Conservation (phyloP, 2,329 filamentous ascomycete genomes). For the Hypoxylon sp. region DNA sequence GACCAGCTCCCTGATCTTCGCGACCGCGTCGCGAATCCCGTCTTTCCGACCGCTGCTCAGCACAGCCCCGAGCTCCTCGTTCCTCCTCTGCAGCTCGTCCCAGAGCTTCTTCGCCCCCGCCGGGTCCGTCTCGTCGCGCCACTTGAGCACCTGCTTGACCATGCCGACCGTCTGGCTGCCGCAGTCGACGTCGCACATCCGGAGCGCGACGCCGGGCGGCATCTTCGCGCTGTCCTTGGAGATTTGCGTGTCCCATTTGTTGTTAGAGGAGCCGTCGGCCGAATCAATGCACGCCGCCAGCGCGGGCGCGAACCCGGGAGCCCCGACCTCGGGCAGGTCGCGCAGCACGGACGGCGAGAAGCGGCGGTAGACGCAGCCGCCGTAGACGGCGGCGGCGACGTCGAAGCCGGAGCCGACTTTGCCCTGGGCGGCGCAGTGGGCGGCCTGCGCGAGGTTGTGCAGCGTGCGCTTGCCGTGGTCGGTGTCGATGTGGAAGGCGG, state of each 20-base stretch:
- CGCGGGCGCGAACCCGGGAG: conserved; percentile 74
- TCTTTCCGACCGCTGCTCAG: conserved; percentile 67
- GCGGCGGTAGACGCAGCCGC: conserved; percentile 90
- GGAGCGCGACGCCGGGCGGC: conserved; percentile 80
- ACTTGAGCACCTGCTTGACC: conserved; percentile 91
- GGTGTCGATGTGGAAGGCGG: conserved; percentile 70
- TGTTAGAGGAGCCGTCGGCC: conserved; percentile 57
- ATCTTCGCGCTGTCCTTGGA: conserved; percentile 78
- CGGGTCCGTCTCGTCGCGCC: conserved; percentile 77
- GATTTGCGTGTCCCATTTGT: conserved; percentile 85
- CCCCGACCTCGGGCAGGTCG: conserved; percentile 75
- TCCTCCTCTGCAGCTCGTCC: conserved; percentile 80
- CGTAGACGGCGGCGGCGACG: conserved; percentile 92
- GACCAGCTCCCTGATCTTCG: conserved; percentile 72
- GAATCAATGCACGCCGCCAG: conserved; percentile 76
- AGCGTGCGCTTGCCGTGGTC: conserved; percentile 72
- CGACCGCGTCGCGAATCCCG: conserved; percentile 64
- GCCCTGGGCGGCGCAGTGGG: conserved; percentile 95
- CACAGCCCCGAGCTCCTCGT: conserved; percentile 77
- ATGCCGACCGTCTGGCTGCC: conserved; percentile 94
- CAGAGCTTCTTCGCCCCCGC: conserved; percentile 79
- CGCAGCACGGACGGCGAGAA: conserved; percentile 86
- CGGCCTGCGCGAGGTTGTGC: conserved; percentile 94
- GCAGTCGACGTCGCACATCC: conserved; percentile 97
- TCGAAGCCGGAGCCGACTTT: conserved; percentile 98